Percentiles rank a stretch among this genome's conserved stretches.
These are phyloP conservation scores for Crepidotus variabilis DNA, from an alignment of 768 basidiomycete species.

Conservation along the genomic window DNA sequence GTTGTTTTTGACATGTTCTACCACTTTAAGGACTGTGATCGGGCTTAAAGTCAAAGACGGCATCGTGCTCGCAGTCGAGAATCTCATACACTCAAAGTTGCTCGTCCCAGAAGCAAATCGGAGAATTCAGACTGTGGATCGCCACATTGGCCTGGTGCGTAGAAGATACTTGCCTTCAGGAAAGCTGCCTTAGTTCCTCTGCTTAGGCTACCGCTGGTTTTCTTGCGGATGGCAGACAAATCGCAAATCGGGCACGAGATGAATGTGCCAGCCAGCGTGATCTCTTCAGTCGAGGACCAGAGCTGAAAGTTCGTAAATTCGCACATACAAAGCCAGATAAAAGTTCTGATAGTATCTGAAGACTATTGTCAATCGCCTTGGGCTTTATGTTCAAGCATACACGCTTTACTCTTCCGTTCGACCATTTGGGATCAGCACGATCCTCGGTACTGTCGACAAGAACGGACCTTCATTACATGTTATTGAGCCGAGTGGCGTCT, in stretches of 20 bases:
- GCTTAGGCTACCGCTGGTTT: slow-evolving; percentile 87
- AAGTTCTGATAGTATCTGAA: slow-evolving; percentile 10
- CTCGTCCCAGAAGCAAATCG: slow-evolving; percentile 90
- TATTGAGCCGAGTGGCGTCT: slow-evolving; percentile 93
- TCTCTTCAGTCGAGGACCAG: slow-evolving; percentile 65
- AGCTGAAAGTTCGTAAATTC: slow-evolving; percentile 63
- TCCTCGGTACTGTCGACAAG: slow-evolving; percentile 87
- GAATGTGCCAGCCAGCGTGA: slow-evolving; percentile 77
- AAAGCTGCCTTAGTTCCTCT: neutral
- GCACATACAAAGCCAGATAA: neutral
- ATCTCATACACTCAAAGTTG: slow-evolving; percentile 93
- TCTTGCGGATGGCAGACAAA: slow-evolving; percentile 87
- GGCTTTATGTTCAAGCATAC: slow-evolving; percentile 90
- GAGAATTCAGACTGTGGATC: slow-evolving; percentile 90
- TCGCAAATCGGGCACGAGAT: slow-evolving; percentile 80
- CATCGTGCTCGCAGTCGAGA: slow-evolving; percentile 95
- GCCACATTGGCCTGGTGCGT: slow-evolving; percentile 86
- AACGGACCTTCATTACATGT: slow-evolving; percentile 83
- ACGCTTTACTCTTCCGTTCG: slow-evolving; percentile 98
- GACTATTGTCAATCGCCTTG: slow-evolving; percentile 66
- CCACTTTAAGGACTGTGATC: slow-evolving; percentile 76
- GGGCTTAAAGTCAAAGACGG: slow-evolving; percentile 94
- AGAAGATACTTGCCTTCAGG: neutral
- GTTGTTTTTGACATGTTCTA: slow-evolving; percentile 5
- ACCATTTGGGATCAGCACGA: slow-evolving; percentile 93